These are phyloP conservation scores for Calonectria hongkongensis DNA, from an alignment of 2,329 filamentous ascomycete genomes.

Conservation along the genomic window DNA sequence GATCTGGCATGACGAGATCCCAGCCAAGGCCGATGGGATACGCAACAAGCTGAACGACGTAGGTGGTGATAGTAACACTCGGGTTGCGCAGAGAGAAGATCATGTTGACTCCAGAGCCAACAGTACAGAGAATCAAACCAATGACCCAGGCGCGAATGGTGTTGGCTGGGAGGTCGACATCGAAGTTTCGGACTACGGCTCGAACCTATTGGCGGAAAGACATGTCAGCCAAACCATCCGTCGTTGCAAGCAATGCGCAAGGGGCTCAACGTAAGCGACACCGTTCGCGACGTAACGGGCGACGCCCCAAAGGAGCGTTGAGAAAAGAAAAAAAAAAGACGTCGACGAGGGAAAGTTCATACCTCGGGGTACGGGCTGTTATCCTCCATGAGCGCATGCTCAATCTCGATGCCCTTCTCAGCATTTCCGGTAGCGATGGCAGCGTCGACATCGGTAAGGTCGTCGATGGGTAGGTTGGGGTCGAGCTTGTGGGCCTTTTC, in stretches of 20 bases:
- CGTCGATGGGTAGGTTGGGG: conserved; percentile 78
- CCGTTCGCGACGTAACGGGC: conserved; percentile 16
- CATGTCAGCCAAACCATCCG: conserved; percentile 29
- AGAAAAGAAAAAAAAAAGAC: too few relatives aligned
- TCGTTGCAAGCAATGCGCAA: not conserved
- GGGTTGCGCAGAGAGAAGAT: conserved; percentile 77
- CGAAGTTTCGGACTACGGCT: conserved; percentile 78
- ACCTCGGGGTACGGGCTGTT: conserved; percentile 82
- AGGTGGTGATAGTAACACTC: conserved; percentile 75
- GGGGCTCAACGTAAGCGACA: not conserved
- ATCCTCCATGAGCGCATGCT: conserved; percentile 76
- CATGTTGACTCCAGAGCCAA: conserved; percentile 78
- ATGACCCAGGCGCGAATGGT: conserved; percentile 80
- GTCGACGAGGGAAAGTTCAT: conserved; percentile 45
- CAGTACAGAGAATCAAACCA: conserved; percentile 75
- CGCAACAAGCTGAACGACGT: conserved; percentile 77
- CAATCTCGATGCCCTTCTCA: conserved; percentile 74
- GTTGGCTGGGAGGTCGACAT: conserved; percentile 78
- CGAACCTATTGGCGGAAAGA: conserved; percentile 69
- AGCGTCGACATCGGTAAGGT: conserved; percentile 76
- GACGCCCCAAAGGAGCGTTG: not conserved
- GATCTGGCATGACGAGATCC: conserved; percentile 73
- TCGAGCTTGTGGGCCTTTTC: conserved; percentile 78
- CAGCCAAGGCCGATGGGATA: conserved; percentile 75
- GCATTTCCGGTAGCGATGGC: conserved; percentile 73